phyloP scores from a whole-genome alignment of 1,284 basidiomycete genomes.

The Rhodotorula sp. region DNA sequence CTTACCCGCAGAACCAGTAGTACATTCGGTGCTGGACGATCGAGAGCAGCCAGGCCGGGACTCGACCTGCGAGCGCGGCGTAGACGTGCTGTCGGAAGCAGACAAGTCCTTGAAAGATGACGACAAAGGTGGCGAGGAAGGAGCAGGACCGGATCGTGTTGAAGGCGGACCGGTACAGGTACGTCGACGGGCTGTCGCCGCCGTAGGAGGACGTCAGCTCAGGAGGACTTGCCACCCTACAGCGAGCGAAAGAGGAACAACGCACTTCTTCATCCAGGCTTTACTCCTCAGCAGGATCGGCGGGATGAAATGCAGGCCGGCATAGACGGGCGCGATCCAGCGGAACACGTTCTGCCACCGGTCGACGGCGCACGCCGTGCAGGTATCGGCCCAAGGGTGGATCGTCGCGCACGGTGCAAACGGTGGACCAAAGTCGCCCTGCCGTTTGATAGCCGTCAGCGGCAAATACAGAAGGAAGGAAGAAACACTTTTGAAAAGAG shows the following conservation, averaged over 20 bases:
- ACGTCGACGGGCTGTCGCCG: slow-evolving; percentile 10
- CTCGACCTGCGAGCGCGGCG: slow-evolving; percentile 46
- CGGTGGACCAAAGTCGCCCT: slow-evolving; percentile 51
- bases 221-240: background rate
- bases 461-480: background rate
- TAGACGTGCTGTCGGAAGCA: slow-evolving; percentile 65
- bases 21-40: slow-evolving; percentile 33
- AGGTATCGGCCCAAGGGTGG: slow-evolving; percentile 77
- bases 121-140: slow-evolving; percentile 82
- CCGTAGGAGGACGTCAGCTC: too few species aligned
- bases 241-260: slow-evolving; percentile 53
- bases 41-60: slow-evolving; percentile 22
- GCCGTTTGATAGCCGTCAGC: too few species aligned
- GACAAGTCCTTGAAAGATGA: slow-evolving; percentile 81
- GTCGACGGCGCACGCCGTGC: slow-evolving; percentile 59
- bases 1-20: slow-evolving; percentile 39
- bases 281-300: slow-evolving; percentile 50
- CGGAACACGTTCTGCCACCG: slow-evolving; percentile 78
- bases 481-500: background rate
- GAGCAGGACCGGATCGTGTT: slow-evolving; percentile 83
- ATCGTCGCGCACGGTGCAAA: slow-evolving; percentile 67
- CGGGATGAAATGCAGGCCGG: slow-evolving; percentile 87
- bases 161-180: slow-evolving; percentile 61
- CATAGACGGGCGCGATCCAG: slow-evolving; percentile 78
- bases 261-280: slow-evolving; percentile 62